These are phyloP conservation scores for Termitomyces titanicus DNA, from an alignment of 768 basidiomycete genomes.

Conservation along the genomic window DNA sequence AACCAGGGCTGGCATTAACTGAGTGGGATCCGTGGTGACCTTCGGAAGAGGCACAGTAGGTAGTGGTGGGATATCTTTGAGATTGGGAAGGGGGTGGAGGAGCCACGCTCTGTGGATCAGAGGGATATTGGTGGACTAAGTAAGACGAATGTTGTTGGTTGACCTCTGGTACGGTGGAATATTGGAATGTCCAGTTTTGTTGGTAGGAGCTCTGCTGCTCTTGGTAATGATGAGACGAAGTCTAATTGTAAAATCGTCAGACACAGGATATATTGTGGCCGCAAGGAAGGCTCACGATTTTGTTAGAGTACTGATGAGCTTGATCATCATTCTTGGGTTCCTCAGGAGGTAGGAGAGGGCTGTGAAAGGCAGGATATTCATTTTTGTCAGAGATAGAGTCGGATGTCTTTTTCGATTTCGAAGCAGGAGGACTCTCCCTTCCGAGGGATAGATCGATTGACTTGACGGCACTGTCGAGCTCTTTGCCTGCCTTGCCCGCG, in stretches of 20 bases:
- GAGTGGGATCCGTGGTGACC: background rate
- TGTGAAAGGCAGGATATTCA: conserved; percentile 23
- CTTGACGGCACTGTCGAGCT: conserved; percentile 42
- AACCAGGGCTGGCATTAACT: background rate
- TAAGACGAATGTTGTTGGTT: background rate
- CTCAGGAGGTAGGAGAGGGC: conserved; percentile 26
- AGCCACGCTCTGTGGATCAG: background rate
- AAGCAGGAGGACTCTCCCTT: conserved; percentile 5
- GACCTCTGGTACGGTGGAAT: background rate
- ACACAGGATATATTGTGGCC: background rate
- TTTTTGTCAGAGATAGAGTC: background rate
- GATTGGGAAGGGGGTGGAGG: background rate
- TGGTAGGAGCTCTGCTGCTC: background rate
- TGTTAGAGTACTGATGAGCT: conserved; percentile 1
- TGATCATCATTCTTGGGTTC: background rate
- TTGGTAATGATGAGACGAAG: background rate
- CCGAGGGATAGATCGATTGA: conserved; percentile 20
- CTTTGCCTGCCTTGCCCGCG: conserved; percentile 46
- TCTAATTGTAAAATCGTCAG: background rate
- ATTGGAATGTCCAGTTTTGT: conserved; percentile 3
- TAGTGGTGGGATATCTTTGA: background rate
- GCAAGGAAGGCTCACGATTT: background rate
- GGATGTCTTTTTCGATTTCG: conserved; percentile 1
- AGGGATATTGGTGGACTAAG: conserved; percentile 1
- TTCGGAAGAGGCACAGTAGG: background rate